Conservation (phyloP, 176 grass and related monocot genomes). For the Alloteropsis semialata region DNA sequence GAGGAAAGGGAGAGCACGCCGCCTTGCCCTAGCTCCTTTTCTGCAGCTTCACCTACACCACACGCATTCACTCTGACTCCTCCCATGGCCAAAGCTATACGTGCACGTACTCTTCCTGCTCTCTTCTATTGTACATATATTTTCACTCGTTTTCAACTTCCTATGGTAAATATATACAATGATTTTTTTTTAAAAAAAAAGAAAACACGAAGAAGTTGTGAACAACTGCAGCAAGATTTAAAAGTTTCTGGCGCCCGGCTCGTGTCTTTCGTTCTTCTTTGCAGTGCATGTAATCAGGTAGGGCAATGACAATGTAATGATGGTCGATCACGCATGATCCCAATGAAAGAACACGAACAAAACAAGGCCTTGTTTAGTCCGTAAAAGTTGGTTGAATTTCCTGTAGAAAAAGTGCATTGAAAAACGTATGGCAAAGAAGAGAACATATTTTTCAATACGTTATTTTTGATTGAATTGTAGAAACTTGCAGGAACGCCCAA, state of each 20-base stretch:
- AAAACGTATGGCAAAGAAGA: too few relatives aligned
- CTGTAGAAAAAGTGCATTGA: too few relatives aligned
- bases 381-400: too few relatives aligned
- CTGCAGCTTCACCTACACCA: background rate
- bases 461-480: too few relatives aligned
- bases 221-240: background rate
- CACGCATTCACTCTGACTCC: background rate
- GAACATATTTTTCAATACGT: too few relatives aligned
- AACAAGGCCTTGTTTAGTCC: too few relatives aligned
- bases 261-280: background rate
- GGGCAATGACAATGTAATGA: conserved; percentile 35
- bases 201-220: background rate
- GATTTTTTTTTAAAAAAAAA: background rate
- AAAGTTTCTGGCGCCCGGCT: background rate
- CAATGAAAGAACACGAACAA: background rate
- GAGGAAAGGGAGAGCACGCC: conserved; percentile 1
- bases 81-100: background rate
- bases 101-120: background rate
- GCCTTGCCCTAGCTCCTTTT: too few relatives aligned
- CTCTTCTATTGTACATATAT: background rate
- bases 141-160: background rate
- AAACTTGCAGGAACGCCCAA: too few relatives aligned
- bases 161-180: background rate
- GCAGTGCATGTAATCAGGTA: conserved; percentile 25
- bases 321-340: background rate